Base-by-base conservation (phyloP, 106 monocot genomes). In the Gastrodia elata region DNA sequence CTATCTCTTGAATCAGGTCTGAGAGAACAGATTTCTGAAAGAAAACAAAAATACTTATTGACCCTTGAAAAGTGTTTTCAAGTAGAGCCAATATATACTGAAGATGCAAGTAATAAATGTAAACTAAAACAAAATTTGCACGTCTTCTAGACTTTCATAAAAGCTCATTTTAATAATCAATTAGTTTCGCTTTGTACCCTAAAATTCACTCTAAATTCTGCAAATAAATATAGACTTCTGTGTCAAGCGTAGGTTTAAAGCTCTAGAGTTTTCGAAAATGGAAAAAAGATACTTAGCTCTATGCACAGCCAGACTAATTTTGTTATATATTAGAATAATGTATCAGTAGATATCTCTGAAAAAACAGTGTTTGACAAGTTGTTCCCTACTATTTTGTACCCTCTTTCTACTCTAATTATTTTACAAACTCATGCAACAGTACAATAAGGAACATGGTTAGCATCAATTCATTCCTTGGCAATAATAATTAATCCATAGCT, bases 1-100 rank as follows among this genome's bases (percentile, higher is more conserved):
- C 97, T 83, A 97, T 93, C 73, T 97, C 92, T 82, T 93, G 97
- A 79, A 97, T 86, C 82, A 93, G 73, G 73, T 88, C 88, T 71
- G 81, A 88, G 25, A 97, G 79, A 75, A 97, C 43, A 2, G 90
- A 86, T 70, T 83, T 90, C 87, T 90, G 81, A 43, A 74, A 64
- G 4, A 13, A 48, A 71, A 72, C 3, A 69, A 74, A 39, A 27
- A n/a, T 32, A 46, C 26, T 46, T 33, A 48, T 20, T 46, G 24
- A 24, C 38, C 10, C 39, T 40, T 1, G 22, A 69, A 69, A 69
- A 28, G 32, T 52, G 30, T 32, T 61, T 61, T 20, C 61, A 61
- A 61, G 61, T 32, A 61, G 30, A 61, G 61, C 32, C 61, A 30
- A 61, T 30, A 61, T 4, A 61, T 30, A 22, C 61, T 61, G 61